Evolutionary conservation across 805 yeast species (phyloP), one percentile per base, ranked within the genome.

Genomic region (Pichia pseudocactophila): DNA sequence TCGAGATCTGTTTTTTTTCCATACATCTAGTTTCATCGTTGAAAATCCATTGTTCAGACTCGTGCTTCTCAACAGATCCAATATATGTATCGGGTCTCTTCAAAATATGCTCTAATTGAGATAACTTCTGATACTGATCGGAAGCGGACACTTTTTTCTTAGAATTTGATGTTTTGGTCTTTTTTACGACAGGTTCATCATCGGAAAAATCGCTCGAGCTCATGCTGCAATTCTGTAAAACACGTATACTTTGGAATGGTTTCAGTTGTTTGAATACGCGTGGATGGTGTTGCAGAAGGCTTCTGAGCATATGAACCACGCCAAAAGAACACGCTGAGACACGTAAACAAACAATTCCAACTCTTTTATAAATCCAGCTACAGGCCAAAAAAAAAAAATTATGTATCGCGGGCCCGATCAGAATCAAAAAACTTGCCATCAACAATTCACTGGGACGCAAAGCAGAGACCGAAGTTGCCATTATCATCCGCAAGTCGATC

Each of bases 31-130:
- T 66, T 36, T 74, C 81, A 36, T 75, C 78, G 58, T 88, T 85
- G 54, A 71, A 80, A 31, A 87, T 73, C 98, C 98, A 92, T 77
- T 86, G 82, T 40, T 77, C 78, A 41, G 82, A 74, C 43, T 78
- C 81, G 41, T 82, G 78, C 41, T 73, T 75, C 64, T 92, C 99
- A 19, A 89, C 82, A 2, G 97, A 88, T 6, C 99, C 99, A 53
- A 92, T 81, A 64, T 92, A 92, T 10, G 98, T 90, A 62, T 92
- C 99, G 1, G 99, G 99, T 63, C 99, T 81, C 62, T 88, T 88
- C 56, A 92, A 70, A 44, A 92, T 90, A 70, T 92, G 99, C 58
- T 92, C 97, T 55, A 92, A 71, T 64, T 90, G 99, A 3, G 96
- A 81, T 37, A 92, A 78, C 67, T 85, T 86, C 64, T 90, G 97